Base-by-base conservation (phyloP, 2,329 filamentous ascomycete genomes). In the Aspergillus thermomutatus region DNA sequence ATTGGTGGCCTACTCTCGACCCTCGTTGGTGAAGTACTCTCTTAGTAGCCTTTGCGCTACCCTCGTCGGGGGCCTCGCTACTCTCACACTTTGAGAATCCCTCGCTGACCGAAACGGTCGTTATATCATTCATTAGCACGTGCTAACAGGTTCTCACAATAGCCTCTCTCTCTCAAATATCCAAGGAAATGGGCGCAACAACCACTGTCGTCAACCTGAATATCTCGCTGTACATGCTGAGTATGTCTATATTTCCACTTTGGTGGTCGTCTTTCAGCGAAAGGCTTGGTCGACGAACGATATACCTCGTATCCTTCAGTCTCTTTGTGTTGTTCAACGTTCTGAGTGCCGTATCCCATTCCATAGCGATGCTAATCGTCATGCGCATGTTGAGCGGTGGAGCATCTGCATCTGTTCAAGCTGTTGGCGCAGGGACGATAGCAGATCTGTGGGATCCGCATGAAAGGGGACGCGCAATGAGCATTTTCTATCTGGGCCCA, bases 231-330 rank as follows among this genome's bases (percentile, higher is more conserved):
- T 94, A 92, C 71, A 91, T 94, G 89, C 79, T 94, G 4, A 79
- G 83, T 64, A 91, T 94, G 89, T 84, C 86, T 54, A 90, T 94
- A 47, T 93, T 92, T 63, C 91, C 91, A 0, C 79, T 95, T 0
- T 94, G 90, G 90, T 94, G 89, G 89, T 91, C 88, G 1, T 87
- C 87, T 1, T 92, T 94, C 67, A 91, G 88, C 8, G 91, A 94
- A 64, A 75, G 75, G 3, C 68, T 81, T 1, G 91, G 91, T 11
- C 84, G 91, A 43, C 84, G 91, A 23, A 87, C 85, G n/a, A 88
- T 95, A 64, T 94, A 93, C 69, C 74, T 95, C 31, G 75, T 83
- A 34, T 92, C 89, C 0, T 94, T 94, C 70, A 70, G 80, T 23
- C 76, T 93, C 14, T 92, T 91, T 67, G 77, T 87, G 53, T 60